Base-by-base conservation (phyloP, 495 filamentous ascomycete species). In the Penicillium roqueforti region DNA sequence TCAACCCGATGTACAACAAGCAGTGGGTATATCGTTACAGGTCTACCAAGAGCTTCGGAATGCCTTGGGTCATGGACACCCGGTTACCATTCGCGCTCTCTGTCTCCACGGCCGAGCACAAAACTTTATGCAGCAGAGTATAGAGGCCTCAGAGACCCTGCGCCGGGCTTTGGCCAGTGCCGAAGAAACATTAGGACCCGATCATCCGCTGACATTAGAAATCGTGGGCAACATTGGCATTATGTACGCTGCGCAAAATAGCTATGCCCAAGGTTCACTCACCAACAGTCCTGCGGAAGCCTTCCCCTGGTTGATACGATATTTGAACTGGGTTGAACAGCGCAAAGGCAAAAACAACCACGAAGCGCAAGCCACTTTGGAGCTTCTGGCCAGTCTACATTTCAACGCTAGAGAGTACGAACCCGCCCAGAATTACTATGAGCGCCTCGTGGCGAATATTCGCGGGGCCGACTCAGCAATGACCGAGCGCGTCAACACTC, bases 121-220 rank as follows among this genome's bases (percentile, higher is more conserved):
- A 16, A 60, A 56, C 5, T 54, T 63, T 16, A 54, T 62, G 10
- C 49, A 66, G 6, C 51, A 59, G 39, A 56, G 37, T 5, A 47
- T 62, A 16, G 51, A 55, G 16, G 57, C 69, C 0, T 71, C 66
- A 1, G 71, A 74, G 46, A 68, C 66, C 1, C 53, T 72, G 7
- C 69, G 71, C 0, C 69, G 69, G 6, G 71, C 66, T 6, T 62
- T 74, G 1, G 56, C 69, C n/a, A 63, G 55, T 9, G 61, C 65
- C 2, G 71, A 74, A 23, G 69, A 74, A 43, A 39, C 52, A 0
- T 44, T 72, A 0, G 71, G 71, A 0, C 54, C 62, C 2, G 66
- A 70, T 1, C 64, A 70, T 26, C 57, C 66, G 1, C 51, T 67
- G 20, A 68, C 67, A 1, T 58, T 70, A 49, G 59, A 56, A 4